A percentile compares a stretch with the other conserved stretches of the same genome.
Conservation (phyloP, 176 grass and related monocot genomes). For the Coix lacrymajobi region DNA sequence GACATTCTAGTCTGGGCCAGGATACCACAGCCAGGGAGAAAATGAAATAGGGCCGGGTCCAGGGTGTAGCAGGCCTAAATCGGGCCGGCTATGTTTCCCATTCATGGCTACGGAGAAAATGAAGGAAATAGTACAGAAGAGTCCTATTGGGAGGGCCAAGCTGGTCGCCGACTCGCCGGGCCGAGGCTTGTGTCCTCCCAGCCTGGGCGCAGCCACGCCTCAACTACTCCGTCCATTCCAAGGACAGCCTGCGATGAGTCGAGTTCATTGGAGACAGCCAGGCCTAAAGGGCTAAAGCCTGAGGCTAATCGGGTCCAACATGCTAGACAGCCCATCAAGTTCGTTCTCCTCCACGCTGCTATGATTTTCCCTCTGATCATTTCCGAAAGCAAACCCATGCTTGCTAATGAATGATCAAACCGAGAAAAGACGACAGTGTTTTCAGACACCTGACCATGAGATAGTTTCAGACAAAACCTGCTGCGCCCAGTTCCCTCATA, state of each 20-base stretch:
- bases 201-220: background rate
- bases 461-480: background rate
- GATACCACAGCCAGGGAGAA: background rate
- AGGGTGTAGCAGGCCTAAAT: background rate
- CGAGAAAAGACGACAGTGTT: background rate
- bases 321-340: conserved; percentile 11
- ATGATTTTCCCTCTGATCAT: background rate
- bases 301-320: background rate
- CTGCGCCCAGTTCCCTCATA: background rate
- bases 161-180: background rate
- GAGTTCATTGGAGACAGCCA: background rate
- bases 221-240: background rate
- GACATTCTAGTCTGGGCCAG: background rate
- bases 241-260: background rate
- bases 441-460: background rate
- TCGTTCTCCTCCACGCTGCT: background rate
- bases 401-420: background rate
- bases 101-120: too few species aligned
- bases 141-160: background rate
- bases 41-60: background rate
- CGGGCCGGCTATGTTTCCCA: too few species aligned
- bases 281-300: background rate
- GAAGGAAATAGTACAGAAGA: background rate
- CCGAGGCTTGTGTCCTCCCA: background rate
- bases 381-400: background rate